Percentiles rank a stretch among this genome's conserved stretches.
Evolutionary conservation across 2,329 filamentous ascomycete genomes (phyloP).

Genomic region (Exutisphaerella laricina): DNA sequence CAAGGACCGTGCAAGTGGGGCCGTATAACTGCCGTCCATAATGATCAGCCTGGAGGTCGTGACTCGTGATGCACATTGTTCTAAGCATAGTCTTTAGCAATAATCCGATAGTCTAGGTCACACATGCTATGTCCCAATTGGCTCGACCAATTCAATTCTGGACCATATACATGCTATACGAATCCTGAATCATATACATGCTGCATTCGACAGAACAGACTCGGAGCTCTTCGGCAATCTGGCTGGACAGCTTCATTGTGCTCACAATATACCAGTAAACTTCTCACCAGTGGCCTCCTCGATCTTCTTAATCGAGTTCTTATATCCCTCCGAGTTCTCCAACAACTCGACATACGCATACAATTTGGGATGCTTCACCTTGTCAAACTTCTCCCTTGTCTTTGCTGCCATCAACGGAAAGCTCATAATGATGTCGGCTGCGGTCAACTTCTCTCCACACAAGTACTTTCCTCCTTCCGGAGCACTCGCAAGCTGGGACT

Average conservation of each 20-base stretch:
- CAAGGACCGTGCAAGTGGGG: background rate
- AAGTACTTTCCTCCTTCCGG: conserved; percentile 47
- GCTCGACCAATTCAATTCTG: no score
- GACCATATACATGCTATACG: no score
- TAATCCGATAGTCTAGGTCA: no score
- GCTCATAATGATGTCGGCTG: conserved; percentile 49
- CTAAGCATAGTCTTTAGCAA: no score
- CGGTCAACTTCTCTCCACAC: conserved; percentile 45
- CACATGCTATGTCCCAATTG: no score
- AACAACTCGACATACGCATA: conserved; percentile 42
- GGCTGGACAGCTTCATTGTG: no score
- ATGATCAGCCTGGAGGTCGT: background rate
- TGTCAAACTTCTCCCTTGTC: conserved; percentile 33
- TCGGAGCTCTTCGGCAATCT: no score
- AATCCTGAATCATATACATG: no score
- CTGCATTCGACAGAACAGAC: no score
- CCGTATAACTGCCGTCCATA: background rate
- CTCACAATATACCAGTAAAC: conserved; percentile 3
- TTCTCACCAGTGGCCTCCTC: conserved; percentile 38
- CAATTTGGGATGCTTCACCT: conserved; percentile 44
- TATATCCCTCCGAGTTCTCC: conserved; percentile 43
- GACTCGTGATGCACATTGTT: no score
- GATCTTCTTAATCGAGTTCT: conserved; percentile 46
- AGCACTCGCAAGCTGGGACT: conserved; percentile 44
- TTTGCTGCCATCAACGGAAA: conserved; percentile 47